phyloP scores from a whole-genome alignment of 257 asterid species.

The Linderniella brevidens region DNA sequence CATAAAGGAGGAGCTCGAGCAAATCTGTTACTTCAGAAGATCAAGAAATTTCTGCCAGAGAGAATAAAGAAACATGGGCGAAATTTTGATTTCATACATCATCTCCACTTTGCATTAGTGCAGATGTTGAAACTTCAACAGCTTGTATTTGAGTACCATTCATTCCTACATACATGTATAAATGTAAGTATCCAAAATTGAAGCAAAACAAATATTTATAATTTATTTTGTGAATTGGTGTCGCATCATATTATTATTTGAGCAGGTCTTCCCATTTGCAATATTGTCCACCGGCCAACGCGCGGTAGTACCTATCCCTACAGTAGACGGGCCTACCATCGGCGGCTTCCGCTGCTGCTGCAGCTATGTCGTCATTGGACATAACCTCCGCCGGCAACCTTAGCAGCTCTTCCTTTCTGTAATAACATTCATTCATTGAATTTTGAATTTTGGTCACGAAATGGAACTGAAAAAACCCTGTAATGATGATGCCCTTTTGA shows the following conservation, averaged over 20 bases:
- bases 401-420: constrained; percentile 67
- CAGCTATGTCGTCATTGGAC: constrained; percentile 65
- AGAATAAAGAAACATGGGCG: no score
- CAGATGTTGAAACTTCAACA: no score
- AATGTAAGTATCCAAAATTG: no score
- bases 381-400: constrained; percentile 54
- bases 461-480: background rate
- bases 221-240: no score
- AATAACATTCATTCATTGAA: background rate
- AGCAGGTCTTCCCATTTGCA: constrained; percentile 69
- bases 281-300: constrained; percentile 67
- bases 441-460: background rate
- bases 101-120: no score
- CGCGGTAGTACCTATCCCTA: constrained; percentile 63
- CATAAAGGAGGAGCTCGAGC: background rate
- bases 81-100: no score
- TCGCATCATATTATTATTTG: constrained; percentile 1
- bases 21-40: no score
- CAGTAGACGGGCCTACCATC: constrained; percentile 79
- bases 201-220: no score
- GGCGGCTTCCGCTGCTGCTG: constrained; percentile 73
- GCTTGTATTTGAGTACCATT: no score
- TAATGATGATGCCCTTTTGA: background rate
- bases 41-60: no score
- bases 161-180: no score